phyloP scores from a whole-genome alignment of 768 basidiomycete species.

The Rhodosporidiobolus odoratus region DNA sequence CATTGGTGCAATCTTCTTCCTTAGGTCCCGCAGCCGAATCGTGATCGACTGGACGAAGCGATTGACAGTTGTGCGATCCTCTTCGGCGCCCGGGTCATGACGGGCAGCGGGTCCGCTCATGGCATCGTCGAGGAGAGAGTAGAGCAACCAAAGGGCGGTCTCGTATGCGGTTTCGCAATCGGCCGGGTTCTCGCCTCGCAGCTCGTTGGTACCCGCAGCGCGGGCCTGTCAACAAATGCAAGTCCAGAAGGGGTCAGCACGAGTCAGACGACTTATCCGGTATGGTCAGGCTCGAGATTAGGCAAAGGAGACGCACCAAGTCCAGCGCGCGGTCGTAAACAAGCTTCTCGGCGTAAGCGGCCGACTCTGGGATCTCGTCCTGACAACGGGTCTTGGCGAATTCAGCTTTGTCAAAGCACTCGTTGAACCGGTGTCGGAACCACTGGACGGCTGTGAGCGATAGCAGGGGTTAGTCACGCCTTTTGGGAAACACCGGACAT shows the following conservation, averaged over 20 bases:
- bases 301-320: slow-evolving; percentile 56
- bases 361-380: slow-evolving; percentile 69
- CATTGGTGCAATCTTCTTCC: slow-evolving; percentile 26
- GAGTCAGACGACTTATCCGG: too few species aligned
- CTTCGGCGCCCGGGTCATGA: slow-evolving; percentile 42
- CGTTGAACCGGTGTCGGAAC: slow-evolving; percentile 90
- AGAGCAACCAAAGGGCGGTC: slow-evolving; percentile 87
- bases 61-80: slow-evolving; percentile 48
- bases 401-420: slow-evolving; percentile 86
- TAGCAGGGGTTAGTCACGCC: background rate
- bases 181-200: slow-evolving; percentile 67
- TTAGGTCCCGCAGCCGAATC: slow-evolving; percentile 18
- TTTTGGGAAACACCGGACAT: background rate
- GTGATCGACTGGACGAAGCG: slow-evolving; percentile 41
- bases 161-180: slow-evolving; percentile 93
- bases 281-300: background rate
- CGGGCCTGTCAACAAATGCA: slow-evolving; percentile 60
- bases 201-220: slow-evolving; percentile 82
- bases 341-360: slow-evolving; percentile 79
- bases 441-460: slow-evolving; percentile 54
- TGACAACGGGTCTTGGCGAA: slow-evolving; percentile 49
- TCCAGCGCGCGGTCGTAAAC: slow-evolving; percentile 86
- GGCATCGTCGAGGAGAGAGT: slow-evolving; percentile 78
- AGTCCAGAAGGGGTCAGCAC: background rate
- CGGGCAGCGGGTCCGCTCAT: slow-evolving; percentile 34